Evolutionary conservation across 2,329 filamentous ascomycete species (phyloP), one percentile per base, ranked within the genome.

Genomic region (Colletotrichum viniferum): DNA sequence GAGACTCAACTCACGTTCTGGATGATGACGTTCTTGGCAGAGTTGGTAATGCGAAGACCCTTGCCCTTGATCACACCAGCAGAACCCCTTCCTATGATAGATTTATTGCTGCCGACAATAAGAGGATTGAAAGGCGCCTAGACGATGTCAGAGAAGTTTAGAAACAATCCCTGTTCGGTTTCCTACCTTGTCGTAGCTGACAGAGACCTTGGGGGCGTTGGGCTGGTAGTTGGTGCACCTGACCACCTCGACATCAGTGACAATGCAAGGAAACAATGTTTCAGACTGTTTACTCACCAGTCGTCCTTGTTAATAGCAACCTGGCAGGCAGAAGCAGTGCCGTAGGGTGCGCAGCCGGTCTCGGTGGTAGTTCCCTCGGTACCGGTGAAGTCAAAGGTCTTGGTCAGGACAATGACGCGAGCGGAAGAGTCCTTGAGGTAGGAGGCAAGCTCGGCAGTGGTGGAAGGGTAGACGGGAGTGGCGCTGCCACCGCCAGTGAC

Each of bases 171-270:
- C 5, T 48, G 38, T 12, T 48, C 1, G 18, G 4, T 2, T 48
- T 48, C 38, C 0, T 48, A 48, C 38, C 38, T 48, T 90, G 83
- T 91, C 88, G 76, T 87, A 75, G 79, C 69, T 85, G 48, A 84
- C 87, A 9, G 84, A 83, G 56, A 85, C 86, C 62, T 84, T 86
- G 36, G 88, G 86, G 3, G 89, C 88, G 43, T 85, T 84, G 61
- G 69, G 89, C 82, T 92, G 85, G 81, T 92, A 90, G 84, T 92
- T 92, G 71, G 81, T 84, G 82, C 91, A 93, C 88, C 89, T 91
- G 26, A 21, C 10, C 52, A 4, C 18, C 28, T 61, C 18, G 18
- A 48, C 4, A 6, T 48, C 38, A 48, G 38, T n/a, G 0, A 43
- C 4, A 43, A n/a, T n/a, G 18, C 38, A 43, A 43, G 18, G 18